Base-by-base conservation (phyloP, 129 eudicot species). In the Mikania micrantha region DNA sequence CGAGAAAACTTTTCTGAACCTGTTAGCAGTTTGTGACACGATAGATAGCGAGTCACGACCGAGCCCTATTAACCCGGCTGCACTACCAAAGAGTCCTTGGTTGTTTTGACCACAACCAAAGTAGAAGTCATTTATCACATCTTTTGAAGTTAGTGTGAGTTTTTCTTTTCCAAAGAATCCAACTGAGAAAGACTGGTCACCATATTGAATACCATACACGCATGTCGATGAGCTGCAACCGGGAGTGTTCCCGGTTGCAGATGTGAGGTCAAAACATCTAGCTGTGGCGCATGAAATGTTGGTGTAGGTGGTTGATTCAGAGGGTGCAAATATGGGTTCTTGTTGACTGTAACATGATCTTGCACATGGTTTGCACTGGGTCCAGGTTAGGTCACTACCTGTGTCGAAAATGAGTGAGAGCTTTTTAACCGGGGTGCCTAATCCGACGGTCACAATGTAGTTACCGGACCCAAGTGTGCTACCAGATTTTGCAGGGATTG, bases 311-410 rank as follows among this genome's bases (percentile, higher is more conserved):
- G 79, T 58, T 0, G 95, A 91, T 21, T 36, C 1, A 0, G 77
- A 60, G 3, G 97, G 97, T 78, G 79, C 63, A 58, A 85, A 85
- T 29, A 83, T 78, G 67, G 92, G 78, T 0, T 91, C 84, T 20
- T 75, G 34, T 34, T 91, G 95, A 3, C 27, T 6, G 69, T 87
- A 85, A 65, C 97, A 91, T 3, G 75, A 63, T n/a, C 19, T 0
- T 0, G 28, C 80, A 24, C 97, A 91, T 3, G 97, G 95, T 39
- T 84, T 47, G 59, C 97, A 91, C 20, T 91, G 97, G 5, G 90
- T 87, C 97, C 97, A 91, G 2, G 97, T 87, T 2, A 91, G 69
- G 62, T 83, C 85, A 13, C 93, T 85, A 4, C 97, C 97, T 0
- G 95, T 91, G 79, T 91, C 97, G 54, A 91, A 87, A 3, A 83